Conservation (phyloP, 129 eudicot species). For the Ambrosia trifida region DNA sequence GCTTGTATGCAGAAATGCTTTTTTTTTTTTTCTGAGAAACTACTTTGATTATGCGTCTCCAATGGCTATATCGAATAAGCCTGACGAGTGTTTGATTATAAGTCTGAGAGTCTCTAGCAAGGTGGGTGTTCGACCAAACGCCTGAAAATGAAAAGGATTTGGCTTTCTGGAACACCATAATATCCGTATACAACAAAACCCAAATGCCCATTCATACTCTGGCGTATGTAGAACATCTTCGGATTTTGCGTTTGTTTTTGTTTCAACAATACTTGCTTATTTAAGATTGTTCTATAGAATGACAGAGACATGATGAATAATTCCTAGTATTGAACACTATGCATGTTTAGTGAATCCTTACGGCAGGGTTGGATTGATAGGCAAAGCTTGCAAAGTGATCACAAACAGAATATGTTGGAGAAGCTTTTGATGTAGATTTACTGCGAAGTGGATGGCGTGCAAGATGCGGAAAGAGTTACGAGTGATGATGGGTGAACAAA, state of each 20-base stretch:
- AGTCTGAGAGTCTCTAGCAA: conserved; percentile 35
- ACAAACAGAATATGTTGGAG: conserved; percentile 51
- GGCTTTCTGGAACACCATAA: conserved; percentile 75
- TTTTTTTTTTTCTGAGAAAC: conserved; percentile 57
- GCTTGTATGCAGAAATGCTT: conserved; percentile 45
- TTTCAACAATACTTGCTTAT: conserved; percentile 75
- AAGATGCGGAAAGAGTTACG: conserved; percentile 53
- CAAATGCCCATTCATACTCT: conserved; percentile 47
- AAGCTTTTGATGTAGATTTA: conserved; percentile 65
- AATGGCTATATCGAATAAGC: conserved; percentile 59
- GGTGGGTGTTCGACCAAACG: conserved; percentile 53
- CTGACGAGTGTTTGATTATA: conserved; percentile 68
- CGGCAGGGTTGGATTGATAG: conserved; percentile 61
- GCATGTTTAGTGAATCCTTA: conserved; percentile 81
- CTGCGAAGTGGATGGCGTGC: conserved; percentile 38
- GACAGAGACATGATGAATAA: conserved; percentile 39
- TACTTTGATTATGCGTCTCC: conserved; percentile 49
- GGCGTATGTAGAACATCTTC: conserved; percentile 43
- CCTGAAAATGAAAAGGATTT: conserved; percentile 47
- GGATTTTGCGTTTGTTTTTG: conserved; percentile 59
- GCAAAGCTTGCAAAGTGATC: conserved; percentile 52
- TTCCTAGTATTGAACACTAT: conserved; percentile 72
- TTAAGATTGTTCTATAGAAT: conserved; percentile 52
- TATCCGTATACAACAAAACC: conserved; percentile 58
- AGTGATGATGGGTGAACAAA: conserved; percentile 45